Base-by-base conservation (phyloP, 176 grass and related monocot genomes). In the Cocos nucifera region DNA sequence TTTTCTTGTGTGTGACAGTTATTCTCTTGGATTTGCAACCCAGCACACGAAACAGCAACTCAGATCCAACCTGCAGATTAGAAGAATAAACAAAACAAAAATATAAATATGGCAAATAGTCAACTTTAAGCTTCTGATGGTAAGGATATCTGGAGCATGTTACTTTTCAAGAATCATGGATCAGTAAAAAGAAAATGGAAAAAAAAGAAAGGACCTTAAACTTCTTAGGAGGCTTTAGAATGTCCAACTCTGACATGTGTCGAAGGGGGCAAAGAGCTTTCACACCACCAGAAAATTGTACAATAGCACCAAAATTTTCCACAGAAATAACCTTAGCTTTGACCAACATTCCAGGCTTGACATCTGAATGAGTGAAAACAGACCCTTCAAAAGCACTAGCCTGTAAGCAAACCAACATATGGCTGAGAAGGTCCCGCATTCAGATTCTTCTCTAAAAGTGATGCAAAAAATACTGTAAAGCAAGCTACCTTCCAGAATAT, bases 321-420 rank as follows among this genome's bases (percentile, higher is more conserved):
- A 88, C 87, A 56, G 67, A 63, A 73, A 77, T 74, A 65, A 97
- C 81, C 81, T 88, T 97, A 59, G 83, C 87, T 69, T 80, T 90
- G 53, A 91, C 81, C 69, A 87, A 35, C 87, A 97, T 91, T 69
- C 92, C 92, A 75, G 92, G 87, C 69, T 91, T 97, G 59, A 91
- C 87, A 88, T 97, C 92, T 54, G 84, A 82, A 75, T 97, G 92
- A 72, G 92, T 97, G 73, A 97, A 97, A 76, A 97, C 84, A 80
- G 87, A 85, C 19, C 83, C 87, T 80, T 97, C 92, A 76, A 97
- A 88, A 69, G 92, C 87, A 85, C 87, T 97, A 53, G 85, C 87
- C 92, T 97, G 77, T 50, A 75, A 75, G 63, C 63, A 65, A 15
- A 22, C 50, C 7, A 19, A 21, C n/a, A 21, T 20, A 21, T 20